These are phyloP conservation scores for Fraxinus dipetala DNA, from an alignment of 305 asterid species.

Conservation along the genomic window DNA sequence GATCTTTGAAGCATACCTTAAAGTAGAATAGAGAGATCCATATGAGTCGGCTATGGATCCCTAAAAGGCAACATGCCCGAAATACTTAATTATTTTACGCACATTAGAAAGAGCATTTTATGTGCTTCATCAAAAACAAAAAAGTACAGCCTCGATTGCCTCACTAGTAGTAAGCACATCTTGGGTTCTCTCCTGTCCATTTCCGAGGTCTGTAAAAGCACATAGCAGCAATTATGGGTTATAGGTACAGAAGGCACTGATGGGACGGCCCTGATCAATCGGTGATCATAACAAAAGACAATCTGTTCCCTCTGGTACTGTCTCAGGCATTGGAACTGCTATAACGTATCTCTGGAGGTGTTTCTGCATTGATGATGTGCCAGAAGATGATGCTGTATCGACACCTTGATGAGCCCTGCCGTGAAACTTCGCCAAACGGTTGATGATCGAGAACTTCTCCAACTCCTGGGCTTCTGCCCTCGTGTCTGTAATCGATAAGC, in stretches of 20 bases:
- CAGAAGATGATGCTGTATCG: conserved; percentile 38
- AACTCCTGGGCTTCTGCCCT: conserved; percentile 55
- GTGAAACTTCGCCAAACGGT: conserved; percentile 72
- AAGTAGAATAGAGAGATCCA: conserved; percentile 20
- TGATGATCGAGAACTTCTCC: conserved; percentile 61
- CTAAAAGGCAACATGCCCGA: conserved; percentile 28
- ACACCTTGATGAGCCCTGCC: conserved; percentile 36
- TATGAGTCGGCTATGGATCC: conserved; percentile 25
- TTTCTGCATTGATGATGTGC: conserved; percentile 10
- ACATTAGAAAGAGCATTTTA: conserved; percentile 33
- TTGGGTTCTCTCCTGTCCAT: conserved; percentile 23
- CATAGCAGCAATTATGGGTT: not conserved
- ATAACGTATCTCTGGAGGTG: conserved; percentile 47
- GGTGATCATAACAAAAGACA: conserved; percentile 58
- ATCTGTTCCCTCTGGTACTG: conserved; percentile 45
- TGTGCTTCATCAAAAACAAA: conserved; percentile 30
- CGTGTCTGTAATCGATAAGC: conserved; percentile 41
- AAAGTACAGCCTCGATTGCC: conserved; percentile 23
- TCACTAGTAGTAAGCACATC: conserved; percentile 23
- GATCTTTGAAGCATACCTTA: not conserved
- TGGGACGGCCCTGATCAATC: not conserved
- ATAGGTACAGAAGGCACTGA: not conserved
- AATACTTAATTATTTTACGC: conserved; percentile 24
- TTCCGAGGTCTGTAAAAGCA: conserved; percentile 10
- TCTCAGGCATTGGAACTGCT: conserved; percentile 54